Percentiles rank a stretch among this genome's conserved stretches.
phyloP scores from a whole-genome alignment of 371 early-diverging fungal genomes.

The Mortierella sp. region DNA sequence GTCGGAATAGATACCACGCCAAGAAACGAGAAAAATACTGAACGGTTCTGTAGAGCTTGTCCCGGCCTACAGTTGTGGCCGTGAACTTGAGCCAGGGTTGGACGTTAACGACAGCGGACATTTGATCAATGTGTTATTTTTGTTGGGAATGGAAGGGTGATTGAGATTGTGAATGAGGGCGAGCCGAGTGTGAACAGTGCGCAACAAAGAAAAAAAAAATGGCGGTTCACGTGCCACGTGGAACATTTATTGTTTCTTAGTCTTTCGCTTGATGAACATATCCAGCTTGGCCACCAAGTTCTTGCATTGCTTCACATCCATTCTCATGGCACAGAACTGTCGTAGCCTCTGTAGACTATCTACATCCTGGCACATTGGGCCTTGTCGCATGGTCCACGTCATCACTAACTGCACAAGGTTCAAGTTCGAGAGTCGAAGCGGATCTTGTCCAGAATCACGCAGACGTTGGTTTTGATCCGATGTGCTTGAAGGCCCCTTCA shows the following conservation, averaged over 20 bases:
- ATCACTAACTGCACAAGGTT: conserved; percentile 32
- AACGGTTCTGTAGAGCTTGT: conserved; percentile 78
- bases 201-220: background rate
- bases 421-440: conserved; percentile 24
- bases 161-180: background rate
- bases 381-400: conserved; percentile 40
- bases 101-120: conserved; percentile 38
- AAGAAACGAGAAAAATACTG: conserved; percentile 83
- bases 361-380: conserved; percentile 30
- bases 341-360: conserved; percentile 24
- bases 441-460: background rate
- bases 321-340: conserved; percentile 28
- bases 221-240: background rate
- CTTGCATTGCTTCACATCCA: conserved; percentile 29
- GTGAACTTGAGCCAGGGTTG: conserved; percentile 56
- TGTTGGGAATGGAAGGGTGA: background rate
- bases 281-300: conserved; percentile 34
- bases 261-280: conserved; percentile 24
- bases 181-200: background rate
- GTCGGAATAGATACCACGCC: conserved; percentile 63
- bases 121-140: background rate
- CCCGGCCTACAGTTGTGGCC: conserved; percentile 77
- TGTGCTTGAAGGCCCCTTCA: background rate
- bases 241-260: conserved; percentile 3
- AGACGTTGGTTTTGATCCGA: background rate